These are phyloP conservation scores for Diaporthe eres DNA, from an alignment of 2,329 filamentous ascomycete species.

Conservation along the genomic window DNA sequence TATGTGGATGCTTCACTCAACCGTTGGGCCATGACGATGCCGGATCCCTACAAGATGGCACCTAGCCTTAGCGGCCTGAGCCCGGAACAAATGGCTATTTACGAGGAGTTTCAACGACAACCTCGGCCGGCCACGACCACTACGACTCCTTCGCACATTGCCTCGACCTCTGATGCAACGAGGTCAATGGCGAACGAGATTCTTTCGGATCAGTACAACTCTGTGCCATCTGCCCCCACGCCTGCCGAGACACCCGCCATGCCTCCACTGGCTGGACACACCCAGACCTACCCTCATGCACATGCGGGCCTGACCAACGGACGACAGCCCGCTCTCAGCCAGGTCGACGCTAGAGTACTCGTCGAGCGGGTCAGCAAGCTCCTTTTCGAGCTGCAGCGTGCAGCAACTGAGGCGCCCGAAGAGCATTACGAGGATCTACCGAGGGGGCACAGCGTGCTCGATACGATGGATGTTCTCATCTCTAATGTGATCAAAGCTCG, in stretches of 20 bases:
- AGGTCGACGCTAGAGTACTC: constrained; percentile 66
- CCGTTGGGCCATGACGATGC: constrained; percentile 94
- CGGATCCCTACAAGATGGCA: constrained; percentile 90
- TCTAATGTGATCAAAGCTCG: constrained; percentile 74
- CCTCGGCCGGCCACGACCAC: constrained; percentile 74
- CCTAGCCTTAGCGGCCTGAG: constrained; percentile 81
- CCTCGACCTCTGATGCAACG: constrained; percentile 72
- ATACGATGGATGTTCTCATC: constrained; percentile 73
- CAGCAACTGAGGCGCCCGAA: constrained; percentile 67
- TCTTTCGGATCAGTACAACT: constrained; percentile 72
- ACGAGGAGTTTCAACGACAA: constrained; percentile 94
- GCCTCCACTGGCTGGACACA: constrained; percentile 65
- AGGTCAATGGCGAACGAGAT: constrained; percentile 75
- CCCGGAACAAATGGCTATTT: constrained; percentile 92
- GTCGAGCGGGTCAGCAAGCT: constrained; percentile 71
- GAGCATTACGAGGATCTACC: constrained; percentile 73
- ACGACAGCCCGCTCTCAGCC: constrained; percentile 60
- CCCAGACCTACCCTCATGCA: constrained; percentile 69
- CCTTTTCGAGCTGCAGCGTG: constrained; percentile 69
- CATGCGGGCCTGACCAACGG: constrained; percentile 65
- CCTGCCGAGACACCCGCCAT: constrained; percentile 72
- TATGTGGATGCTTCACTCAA: constrained; percentile 88
- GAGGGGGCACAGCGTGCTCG: constrained; percentile 71
- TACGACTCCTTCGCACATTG: constrained; percentile 68
- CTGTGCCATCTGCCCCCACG: constrained; percentile 70